Base-by-base conservation (phyloP, 768 basidiomycete species). In the Rhizopogon rudus region DNA sequence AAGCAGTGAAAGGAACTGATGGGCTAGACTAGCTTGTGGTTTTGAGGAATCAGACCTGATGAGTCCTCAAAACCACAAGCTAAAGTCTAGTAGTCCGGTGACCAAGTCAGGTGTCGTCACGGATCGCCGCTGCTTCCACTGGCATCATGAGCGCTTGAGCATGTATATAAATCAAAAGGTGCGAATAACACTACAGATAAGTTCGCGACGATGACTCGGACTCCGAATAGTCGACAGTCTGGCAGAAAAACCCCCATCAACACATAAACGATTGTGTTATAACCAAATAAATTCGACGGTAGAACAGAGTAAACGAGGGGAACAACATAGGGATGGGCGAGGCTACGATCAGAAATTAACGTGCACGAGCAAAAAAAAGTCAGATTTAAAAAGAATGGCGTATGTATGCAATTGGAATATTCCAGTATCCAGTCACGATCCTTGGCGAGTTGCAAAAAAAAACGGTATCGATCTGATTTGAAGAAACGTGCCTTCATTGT, bases 241-340 rank as follows among this genome's bases (percentile, higher is more conserved):
- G 31, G 31, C 8, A 31, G 9, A 9, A 9, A 10, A 33, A 33
- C 1, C 9, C 31, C 10, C 8, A 33, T 7, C 31, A 9, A 31
- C 31, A 7, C 31, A 31, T 31, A 31, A 31, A 31, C 31, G 31
- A 9, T 8, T 33, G 29, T 10, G 17, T 31, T 6, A 33, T 48
- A 48, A 48, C 35, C 31, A 48, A 48, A 48, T 48, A 35, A 35
- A 48, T 35, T 48, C 46, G 20, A 35, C 46, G 20, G 7, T 48
- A 48, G 20, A 48, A 48, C 46, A 48, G 46, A 6, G 41, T 58
- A 55, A 60, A 61, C 41, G 59, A 60, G 52, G 43, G 61, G 59
- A 10, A 61, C 57, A 68, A 68, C 67, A 67, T 63, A 65, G 65
- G 60, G 61, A 63, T 59, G 40, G 64, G 48, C 40, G 60, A 44